phyloP scores from a whole-genome alignment of 2,329 filamentous ascomycete genomes.

The Tolypocladium capitatum region DNA sequence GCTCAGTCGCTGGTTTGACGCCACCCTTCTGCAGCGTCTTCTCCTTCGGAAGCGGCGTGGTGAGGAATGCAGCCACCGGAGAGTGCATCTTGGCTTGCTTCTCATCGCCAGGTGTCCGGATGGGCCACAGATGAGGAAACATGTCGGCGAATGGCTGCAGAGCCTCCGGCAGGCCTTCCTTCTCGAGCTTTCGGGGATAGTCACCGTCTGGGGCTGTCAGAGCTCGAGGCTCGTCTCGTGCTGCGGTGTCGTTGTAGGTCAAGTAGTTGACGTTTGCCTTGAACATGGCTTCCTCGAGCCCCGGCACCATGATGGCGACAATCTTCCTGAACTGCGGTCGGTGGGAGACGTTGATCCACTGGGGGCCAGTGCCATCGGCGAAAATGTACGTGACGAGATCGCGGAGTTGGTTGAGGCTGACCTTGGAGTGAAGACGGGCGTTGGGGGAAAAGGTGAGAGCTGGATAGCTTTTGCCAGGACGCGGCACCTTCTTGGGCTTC shows the following conservation, averaged over 20 bases:
- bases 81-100: conserved; percentile 73
- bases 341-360: conserved; percentile 51
- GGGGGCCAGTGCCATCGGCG: conserved; percentile 49
- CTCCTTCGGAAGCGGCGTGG: conserved; percentile 57
- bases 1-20: conserved; percentile 47
- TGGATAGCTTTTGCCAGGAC: conserved; percentile 43
- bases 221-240: conserved; percentile 14
- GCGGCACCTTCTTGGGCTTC: conserved; percentile 49
- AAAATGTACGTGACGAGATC: conserved; percentile 53
- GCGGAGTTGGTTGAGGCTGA: conserved; percentile 50
- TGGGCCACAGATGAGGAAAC: conserved; percentile 80
- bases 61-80: conserved; percentile 72
- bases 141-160: conserved; percentile 62
- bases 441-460: conserved; percentile 43
- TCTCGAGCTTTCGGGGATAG: conserved; percentile 40
- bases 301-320: conserved; percentile 83
- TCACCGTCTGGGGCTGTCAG: conserved; percentile 44
- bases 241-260: conserved; percentile 26
- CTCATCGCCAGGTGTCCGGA: conserved; percentile 77
- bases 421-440: conserved; percentile 45
- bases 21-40: conserved; percentile 42
- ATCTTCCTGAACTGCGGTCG: conserved; percentile 60
- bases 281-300: conserved; percentile 84
- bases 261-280: conserved; percentile 41
- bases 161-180: conserved; percentile 36